Evolutionary conservation across 192 early-diverging fungal species (phyloP), one percentile per base, ranked within the genome.

Genomic region (Coemansia asiatica): DNA sequence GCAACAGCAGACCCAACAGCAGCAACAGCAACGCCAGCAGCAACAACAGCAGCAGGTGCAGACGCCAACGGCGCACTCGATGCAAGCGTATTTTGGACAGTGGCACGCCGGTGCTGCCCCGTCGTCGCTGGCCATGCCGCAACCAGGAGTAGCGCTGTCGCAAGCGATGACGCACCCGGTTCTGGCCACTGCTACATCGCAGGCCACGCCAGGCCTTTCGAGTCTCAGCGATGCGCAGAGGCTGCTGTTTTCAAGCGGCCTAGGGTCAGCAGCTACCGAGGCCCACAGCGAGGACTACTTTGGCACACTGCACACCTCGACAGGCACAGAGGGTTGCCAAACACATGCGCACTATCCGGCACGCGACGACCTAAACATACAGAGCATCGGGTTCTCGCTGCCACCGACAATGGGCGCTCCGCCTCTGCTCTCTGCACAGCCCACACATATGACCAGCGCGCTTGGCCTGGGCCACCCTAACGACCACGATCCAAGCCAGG

Each of bases 41-140:
- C 6, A n/a, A 8, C 48, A 23, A 19, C 48, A 50, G 48, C 51
- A 27, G 23, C 40, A 44, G 40, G 40, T 16, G 15, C 40, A 2
- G 40, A 44, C 40, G 40, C 40, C 40, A 13, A 8, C 23, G 55
- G 28, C 29, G 55, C 25, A 26, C 58, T 60, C 58, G 36, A 60
- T 60, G 58, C 58, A 60, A 1, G 58, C 58, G 19, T 60, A 60
- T 18, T 60, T 60, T 46, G 58, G 58, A 1, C 58, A 60, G 58
- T 60, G 58, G 58, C 29, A 33, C 15, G 12, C 21, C 29, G 54
- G 27, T 10, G 15, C 25, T 1, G 56, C 31, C n/a, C 5, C 56
- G 12, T 6, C 56, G 35, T 9, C 13, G 29, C 18, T 33, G 31
- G 18, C 31, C 8, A 57, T 57, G 56, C 19, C 56, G 1, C n/a